These are phyloP conservation scores for Colletotrichum godetiae DNA, from an alignment of 2,329 filamentous ascomycete genomes.

Conservation along the genomic window DNA sequence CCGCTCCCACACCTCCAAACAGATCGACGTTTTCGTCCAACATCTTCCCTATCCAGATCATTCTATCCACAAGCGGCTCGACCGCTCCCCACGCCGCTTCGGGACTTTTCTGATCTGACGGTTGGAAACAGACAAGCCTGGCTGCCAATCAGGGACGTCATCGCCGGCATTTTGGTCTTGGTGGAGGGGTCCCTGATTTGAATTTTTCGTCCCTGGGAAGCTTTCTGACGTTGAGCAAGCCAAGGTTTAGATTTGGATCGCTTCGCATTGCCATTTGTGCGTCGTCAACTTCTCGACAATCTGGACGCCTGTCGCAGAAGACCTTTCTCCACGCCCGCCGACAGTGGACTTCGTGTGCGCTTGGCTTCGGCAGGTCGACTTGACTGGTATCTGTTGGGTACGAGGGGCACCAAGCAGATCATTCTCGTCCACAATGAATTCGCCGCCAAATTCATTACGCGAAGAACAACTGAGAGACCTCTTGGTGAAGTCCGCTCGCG, in stretches of 20 bases:
- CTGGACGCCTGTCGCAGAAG: background rate
- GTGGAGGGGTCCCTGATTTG: slow-evolving; percentile 11
- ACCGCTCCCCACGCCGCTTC: slow-evolving; percentile 28
- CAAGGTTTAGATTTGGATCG: background rate
- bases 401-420: background rate
- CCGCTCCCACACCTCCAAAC: slow-evolving; percentile 9
- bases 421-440: slow-evolving; percentile 32
- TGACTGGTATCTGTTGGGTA: background rate
- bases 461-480: slow-evolving; percentile 7
- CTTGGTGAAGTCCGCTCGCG: background rate
- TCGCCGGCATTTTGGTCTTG: slow-evolving; percentile 12
- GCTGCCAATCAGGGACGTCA: slow-evolving; percentile 27
- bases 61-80: slow-evolving; percentile 29
- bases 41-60: slow-evolving; percentile 16
- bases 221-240: slow-evolving; percentile 1
- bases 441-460: slow-evolving; percentile 32
- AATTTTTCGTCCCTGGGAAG: background rate
- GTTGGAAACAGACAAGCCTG: slow-evolving; percentile 22
- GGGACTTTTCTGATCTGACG: slow-evolving; percentile 25
- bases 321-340: background rate
- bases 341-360: background rate
- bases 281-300: background rate
- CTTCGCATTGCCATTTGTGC: background rate
- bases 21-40: slow-evolving; percentile 31
- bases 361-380: background rate